Base-by-base conservation (phyloP, 495 filamentous ascomycete genomes). In the Hapsidospora chrysogenum region DNA sequence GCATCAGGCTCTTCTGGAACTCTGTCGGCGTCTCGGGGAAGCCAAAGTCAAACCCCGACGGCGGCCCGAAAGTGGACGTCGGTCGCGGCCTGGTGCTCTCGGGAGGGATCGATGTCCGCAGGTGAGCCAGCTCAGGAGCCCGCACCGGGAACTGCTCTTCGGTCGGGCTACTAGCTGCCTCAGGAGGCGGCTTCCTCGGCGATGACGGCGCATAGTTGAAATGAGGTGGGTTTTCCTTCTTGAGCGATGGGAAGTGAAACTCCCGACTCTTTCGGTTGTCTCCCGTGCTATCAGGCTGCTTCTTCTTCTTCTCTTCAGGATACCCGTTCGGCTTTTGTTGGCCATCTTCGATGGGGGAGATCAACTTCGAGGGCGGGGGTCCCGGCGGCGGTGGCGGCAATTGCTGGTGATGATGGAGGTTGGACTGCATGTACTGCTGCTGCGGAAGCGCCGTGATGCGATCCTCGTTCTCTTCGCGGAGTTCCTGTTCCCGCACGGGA, bases 381-480 rank as follows among this genome's bases (percentile, higher is more conserved):
- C 59, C 60, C 10, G 62, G 56, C 14, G 54, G 59, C 31, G 59
- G 52, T 3, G 63, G 61, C 30, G 47, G 57, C 27, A 47, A 53
- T 10, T 56, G 57, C 18, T 63, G 61, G 25, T 61, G 43, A n/a
- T n/a, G n/a, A n/a, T n/a, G n/a, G 15, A 50, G 53, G 44, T 58
- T 57, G 2, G 61, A 66, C 40, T 72, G 68, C 31, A 72, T 53
- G 38, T 70, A 64, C 31, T 72, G 68, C 36, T 58, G 60, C 37
- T 63, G 58, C 10, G 85, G 85, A n/a, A 93, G 70, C 15, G 80
- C 76, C 19, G 81, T 76, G 44, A 93, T 76, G 31, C 71, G 70
- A 47, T 92, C 85, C 57, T 89, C 77, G 46, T 89, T 80, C 52
- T 92, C 85, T n/a, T 69, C 66, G 32, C 81, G 74, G 10, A 93